Evolutionary conservation across 345 rosid genomes (phyloP), one percentile per base, ranked within the genome.

Genomic region (Triadica sebifera): DNA sequence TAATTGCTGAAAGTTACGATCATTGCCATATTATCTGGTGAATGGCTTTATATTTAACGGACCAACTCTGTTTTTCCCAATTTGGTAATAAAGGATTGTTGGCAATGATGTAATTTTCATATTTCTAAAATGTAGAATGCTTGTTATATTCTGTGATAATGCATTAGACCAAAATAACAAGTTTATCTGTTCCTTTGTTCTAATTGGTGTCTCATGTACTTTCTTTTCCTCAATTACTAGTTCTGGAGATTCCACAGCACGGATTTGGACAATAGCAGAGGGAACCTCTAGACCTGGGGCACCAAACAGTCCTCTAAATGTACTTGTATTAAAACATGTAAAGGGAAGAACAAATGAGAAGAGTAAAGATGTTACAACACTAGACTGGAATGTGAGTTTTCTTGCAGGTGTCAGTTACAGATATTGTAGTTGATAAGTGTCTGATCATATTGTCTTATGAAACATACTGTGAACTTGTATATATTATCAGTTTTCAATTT

Each of bases 241-340:
- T 74, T 96, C 99, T 69, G 99, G 99, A 74, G 99, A 96, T 82
- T 93, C 98, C 22, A 93, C 98, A 57, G 98, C 99, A 71, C 95
- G 99, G 8, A 93, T 96, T 73, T 96, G 99, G 99, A 81, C 84
- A 68, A 90, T 96, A 81, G 81, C 92, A 6, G 93, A 93, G 70
- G 93, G 87, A n/a, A 47, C 83, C 53, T 74, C 85, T 74, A 88
- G 78, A 75, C 81, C 94, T 72, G 83, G 82, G 72, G 69, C 71
- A 12, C 90, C 80, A 51, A 86, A 77, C 78, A 81, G 85, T 85
- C 86, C 86, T 17, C 66, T 73, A 71, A 87, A 77, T 70, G 95
- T 88, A 72, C 76, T 90, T 79, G 90, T 91, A 69, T 78, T 96
- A 89, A 90, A 89, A 83, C 99, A 96, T 80, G 95, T 93, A 50